A percentile compares a stretch with the other conserved stretches of the same genome.
phyloP scores from a whole-genome alignment of 805 yeast species.

The Suhomyces emberorum region DNA sequence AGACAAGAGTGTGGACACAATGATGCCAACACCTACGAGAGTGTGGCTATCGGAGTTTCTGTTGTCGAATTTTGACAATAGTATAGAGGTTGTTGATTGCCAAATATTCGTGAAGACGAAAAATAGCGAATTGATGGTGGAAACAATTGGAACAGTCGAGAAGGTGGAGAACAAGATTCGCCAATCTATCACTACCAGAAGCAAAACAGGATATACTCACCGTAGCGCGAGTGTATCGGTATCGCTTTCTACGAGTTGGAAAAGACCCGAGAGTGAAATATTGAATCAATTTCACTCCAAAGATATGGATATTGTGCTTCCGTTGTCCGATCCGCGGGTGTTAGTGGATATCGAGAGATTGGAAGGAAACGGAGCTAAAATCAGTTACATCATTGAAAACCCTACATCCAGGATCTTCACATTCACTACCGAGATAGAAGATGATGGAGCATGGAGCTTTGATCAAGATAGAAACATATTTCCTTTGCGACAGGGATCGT shows the following conservation, averaged over 20 bases:
- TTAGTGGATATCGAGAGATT: constrained; percentile 37
- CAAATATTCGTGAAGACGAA: constrained; percentile 22
- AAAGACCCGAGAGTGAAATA: constrained; percentile 17
- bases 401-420: constrained; percentile 70
- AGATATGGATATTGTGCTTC: constrained; percentile 52
- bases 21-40: constrained; percentile 31
- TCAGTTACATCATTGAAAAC: constrained; percentile 62
- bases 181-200: constrained; percentile 32
- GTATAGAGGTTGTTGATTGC: constrained; percentile 14
- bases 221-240: constrained; percentile 31
- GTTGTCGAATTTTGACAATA: constrained; percentile 1
- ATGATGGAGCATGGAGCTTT: constrained; percentile 22
- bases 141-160: constrained; percentile 8
- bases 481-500: constrained; percentile 30
- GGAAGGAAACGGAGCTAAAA: constrained; percentile 16
- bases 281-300: constrained; percentile 30
- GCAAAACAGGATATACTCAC: constrained; percentile 37
- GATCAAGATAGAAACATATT: constrained; percentile 19
- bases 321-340: constrained; percentile 69
- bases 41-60: constrained; percentile 22
- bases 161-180: not conserved
- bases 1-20: constrained; percentile 10
- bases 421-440: constrained; percentile 45
- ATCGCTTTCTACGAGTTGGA: constrained; percentile 30
- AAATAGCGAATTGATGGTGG: constrained; percentile 25